Base-by-base conservation (phyloP, 805 yeast genomes). In the Schizosaccharomyces japonicus region DNA sequence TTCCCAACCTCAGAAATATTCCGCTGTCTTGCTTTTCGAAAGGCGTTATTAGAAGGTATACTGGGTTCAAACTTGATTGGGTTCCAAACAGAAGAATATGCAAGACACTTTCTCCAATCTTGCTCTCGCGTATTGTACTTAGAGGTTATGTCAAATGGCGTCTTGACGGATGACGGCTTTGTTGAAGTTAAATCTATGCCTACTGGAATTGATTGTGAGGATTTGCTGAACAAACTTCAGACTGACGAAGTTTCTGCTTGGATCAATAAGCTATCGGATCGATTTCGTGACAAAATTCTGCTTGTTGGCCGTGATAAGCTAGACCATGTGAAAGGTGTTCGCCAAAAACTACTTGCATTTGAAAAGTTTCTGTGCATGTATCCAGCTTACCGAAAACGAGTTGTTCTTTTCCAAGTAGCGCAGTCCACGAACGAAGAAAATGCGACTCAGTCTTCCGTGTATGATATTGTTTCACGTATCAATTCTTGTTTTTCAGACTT, bases 1-100 rank as follows among this genome's bases (percentile, higher is more conserved):
- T 85, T 87, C 69, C 95, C 95, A 10, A 76, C 94, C 26, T 77
- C 84, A 15, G 99, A 90, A 62, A 84, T 85, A 60, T 83, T 90
- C 64, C 71, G 95, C 52, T 80, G 94, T 54, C 63, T 92, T 30
- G 76, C 94, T 33, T 80, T 21, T 56, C 71, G 98, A 55, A 75
- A 73, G 47, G 71, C 71, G 10, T 67, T 90, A 11, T 64, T 90
- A 13, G 68, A 71, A 51, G 98, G 98, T 19, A 68, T 87, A 63
- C 65, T 90, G 28, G 96, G 94, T 13, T 84, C 96, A 1, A 83
- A 82, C 57, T 73, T 79, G 50, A 71, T 90, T 44, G 76, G 85
- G 2, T 85, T 90, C 65, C 98, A 90, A 60, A 85, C 87, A 8
- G 76, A 76, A 25, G 98, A 90, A 60, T 87, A 84, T 55, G 92